phyloP scores from a whole-genome alignment of 768 basidiomycete genomes.

The Lactarius hatsudake region DNA sequence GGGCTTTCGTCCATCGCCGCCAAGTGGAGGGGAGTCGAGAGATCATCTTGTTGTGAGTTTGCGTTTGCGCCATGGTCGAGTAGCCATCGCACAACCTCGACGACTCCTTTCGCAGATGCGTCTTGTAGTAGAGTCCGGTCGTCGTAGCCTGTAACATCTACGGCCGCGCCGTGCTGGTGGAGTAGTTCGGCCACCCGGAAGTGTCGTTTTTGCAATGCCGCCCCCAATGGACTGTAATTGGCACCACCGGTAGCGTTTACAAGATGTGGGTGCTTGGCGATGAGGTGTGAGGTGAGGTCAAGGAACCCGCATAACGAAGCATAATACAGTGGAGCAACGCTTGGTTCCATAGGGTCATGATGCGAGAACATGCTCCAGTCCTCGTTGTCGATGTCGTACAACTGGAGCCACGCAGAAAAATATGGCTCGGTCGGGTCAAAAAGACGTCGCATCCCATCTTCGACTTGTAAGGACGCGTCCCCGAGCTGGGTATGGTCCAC shows the following conservation, averaged over 20 bases:
- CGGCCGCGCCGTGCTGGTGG: not conserved
- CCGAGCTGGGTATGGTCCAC: no score
- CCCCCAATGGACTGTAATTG: not conserved
- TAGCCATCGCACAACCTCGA: not conserved
- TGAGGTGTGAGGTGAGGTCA: not conserved
- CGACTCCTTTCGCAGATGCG: not conserved
- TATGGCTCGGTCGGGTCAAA: no score
- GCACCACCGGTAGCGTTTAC: not conserved
- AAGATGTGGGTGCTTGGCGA: not conserved
- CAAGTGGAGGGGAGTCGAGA: no score
- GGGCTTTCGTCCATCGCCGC: not conserved
- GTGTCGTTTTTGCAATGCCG: not conserved
- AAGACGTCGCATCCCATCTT: no score
- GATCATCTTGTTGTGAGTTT: not conserved
- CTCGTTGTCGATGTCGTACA: no score
- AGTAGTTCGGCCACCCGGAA: not conserved
- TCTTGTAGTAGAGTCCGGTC: not conserved
- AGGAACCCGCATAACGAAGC: conserved; percentile 1
- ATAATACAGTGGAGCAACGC: not conserved
- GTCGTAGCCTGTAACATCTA: not conserved
- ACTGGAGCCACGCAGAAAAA: no score
- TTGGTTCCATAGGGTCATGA: no score
- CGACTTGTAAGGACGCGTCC: not conserved
- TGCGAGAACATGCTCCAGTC: no score
- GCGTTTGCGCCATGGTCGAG: conserved; percentile 1